A percentile compares a stretch with the other conserved stretches of the same genome.
phyloP scores from a whole-genome alignment of 306 rosid species.

The Benincasa hispida region DNA sequence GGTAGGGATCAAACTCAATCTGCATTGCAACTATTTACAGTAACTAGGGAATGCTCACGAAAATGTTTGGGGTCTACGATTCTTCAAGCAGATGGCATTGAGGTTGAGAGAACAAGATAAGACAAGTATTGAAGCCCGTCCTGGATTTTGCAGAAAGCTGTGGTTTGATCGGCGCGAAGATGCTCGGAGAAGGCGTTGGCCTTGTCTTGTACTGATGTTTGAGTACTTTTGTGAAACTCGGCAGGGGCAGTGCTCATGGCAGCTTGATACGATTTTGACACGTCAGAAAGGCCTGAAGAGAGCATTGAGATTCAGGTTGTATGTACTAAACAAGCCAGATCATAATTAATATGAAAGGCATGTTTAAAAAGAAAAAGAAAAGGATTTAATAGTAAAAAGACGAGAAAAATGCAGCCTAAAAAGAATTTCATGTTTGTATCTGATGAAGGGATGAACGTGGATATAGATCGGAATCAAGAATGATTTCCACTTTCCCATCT shows the following conservation, averaged over 20 bases:
- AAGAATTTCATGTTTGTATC: no score
- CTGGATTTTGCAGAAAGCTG: slow-evolving; percentile 68
- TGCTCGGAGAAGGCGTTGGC: slow-evolving; percentile 47
- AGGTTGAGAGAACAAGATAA: slow-evolving; percentile 61
- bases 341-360: neutral
- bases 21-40: slow-evolving; percentile 1
- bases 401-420: no score
- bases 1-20: neutral
- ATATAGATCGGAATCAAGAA: neutral
- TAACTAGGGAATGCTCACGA: neutral
- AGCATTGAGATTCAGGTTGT: neutral
- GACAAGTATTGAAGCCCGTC: slow-evolving; percentile 76
- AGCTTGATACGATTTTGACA: slow-evolving; percentile 67
- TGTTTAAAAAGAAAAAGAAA: neutral
- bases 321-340: neutral
- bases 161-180: slow-evolving; percentile 57
- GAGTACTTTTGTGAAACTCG: slow-evolving; percentile 41
- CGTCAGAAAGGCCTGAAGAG: slow-evolving; percentile 74
- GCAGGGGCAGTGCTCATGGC: slow-evolving; percentile 56
- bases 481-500: no score
- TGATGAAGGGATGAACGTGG: no score
- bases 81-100: slow-evolving; percentile 54
- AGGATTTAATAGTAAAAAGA: neutral
- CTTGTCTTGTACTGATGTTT: slow-evolving; percentile 50
- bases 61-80: neutral